A percentile compares a stretch with the other conserved stretches of the same genome.
Conservation (phyloP, 805 yeast genomes). For the Candida awuae region DNA sequence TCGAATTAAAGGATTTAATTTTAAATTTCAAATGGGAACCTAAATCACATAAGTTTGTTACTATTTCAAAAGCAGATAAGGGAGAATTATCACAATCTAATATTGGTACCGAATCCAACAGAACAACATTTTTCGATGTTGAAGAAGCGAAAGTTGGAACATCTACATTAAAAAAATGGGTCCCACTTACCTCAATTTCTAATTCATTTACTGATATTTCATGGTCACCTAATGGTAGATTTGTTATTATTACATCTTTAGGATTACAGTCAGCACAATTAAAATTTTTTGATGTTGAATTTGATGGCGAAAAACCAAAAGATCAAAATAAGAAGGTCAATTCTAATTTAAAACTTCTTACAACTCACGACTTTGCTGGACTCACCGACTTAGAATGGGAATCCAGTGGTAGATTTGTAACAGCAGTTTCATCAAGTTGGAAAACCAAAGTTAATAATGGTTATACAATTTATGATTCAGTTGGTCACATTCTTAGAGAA, state of each 20-base stretch:
- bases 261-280: conserved; percentile 46
- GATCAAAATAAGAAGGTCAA: conserved; percentile 41
- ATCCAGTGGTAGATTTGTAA: conserved; percentile 86
- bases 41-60: conserved; percentile 74
- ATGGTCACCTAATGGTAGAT: conserved; percentile 94
- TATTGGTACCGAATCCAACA: conserved; percentile 57
- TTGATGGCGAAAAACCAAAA: conserved; percentile 51
- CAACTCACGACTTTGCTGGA: conserved; percentile 60
- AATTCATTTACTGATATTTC: conserved; percentile 53
- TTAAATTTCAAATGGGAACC: conserved; percentile 96
- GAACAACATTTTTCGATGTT: conserved; percentile 70
- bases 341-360: conserved; percentile 55
- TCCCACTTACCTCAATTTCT: conserved; percentile 46
- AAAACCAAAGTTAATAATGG: conserved; percentile 84
- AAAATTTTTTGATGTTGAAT: conserved; percentile 82
- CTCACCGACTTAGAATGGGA: conserved; percentile 88
- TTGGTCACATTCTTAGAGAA: conserved; percentile 69
- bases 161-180: conserved; percentile 28
- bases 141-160: conserved; percentile 47
- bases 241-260: conserved; percentile 46
- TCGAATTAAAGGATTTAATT: conserved; percentile 86
- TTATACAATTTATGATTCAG: conserved; percentile 76
- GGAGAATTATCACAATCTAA: conserved; percentile 34
- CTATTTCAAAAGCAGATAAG: conserved; percentile 57
- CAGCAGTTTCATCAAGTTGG: conserved; percentile 84